These are phyloP conservation scores for Melaleuca quinquenervia DNA, from an alignment of 345 rosid genomes.

Conservation along the genomic window DNA sequence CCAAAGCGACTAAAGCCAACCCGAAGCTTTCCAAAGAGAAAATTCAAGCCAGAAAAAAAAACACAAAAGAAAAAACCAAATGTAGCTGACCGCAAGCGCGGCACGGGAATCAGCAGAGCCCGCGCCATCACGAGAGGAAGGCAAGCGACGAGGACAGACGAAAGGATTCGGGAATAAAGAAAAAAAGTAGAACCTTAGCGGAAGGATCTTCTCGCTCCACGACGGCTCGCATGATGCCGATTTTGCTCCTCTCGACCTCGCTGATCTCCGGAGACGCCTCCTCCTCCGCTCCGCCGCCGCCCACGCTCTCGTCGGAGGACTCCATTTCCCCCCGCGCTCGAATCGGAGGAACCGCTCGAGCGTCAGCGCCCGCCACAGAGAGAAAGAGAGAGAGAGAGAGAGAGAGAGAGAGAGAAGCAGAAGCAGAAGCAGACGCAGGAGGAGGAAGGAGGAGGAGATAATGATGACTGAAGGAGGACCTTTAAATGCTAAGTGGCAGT, in stretches of 20 bases:
- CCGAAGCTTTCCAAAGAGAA: neutral
- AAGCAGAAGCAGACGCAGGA: neutral
- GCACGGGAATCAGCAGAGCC: neutral
- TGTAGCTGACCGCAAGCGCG: neutral
- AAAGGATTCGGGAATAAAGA: neutral
- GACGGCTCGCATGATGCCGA: constrained; percentile 71
- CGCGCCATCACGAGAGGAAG: neutral
- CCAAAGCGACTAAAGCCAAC: neutral
- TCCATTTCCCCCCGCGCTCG: neutral
- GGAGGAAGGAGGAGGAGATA: neutral
- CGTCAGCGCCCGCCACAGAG: neutral
- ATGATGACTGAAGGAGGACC: neutral
- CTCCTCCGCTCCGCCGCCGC: neutral
- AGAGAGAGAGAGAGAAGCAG: neutral
- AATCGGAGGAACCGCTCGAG: neutral
- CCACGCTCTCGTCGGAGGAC: neutral
- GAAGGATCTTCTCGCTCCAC: constrained; percentile 66
- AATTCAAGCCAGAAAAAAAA: neutral
- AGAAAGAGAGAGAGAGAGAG: neutral
- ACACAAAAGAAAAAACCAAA: neutral
- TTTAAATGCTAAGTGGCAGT: neutral
- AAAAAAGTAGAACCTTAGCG: constrained; percentile 32
- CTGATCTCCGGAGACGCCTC: constrained; percentile 12
- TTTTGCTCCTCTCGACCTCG: constrained; percentile 66
- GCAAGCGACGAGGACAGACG: neutral